Conservation (phyloP, 2,329 filamentous ascomycete genomes). For the Lachnellula cervina region DNA sequence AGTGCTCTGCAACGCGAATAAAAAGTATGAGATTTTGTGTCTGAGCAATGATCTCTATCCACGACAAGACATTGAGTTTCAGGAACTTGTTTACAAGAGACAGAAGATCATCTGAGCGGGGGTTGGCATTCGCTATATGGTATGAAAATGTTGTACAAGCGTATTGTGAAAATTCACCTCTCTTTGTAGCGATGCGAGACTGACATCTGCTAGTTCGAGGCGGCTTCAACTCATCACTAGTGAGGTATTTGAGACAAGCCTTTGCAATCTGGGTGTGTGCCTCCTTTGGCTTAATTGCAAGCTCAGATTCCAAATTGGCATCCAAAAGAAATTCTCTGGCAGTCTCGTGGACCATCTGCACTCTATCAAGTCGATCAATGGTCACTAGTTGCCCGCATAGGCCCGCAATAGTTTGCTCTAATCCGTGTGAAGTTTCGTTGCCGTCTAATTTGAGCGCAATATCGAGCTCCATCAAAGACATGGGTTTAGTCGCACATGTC, state of each 20-base stretch:
- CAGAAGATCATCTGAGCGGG: slow-evolving; percentile 19
- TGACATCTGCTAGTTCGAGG: slow-evolving; percentile 1
- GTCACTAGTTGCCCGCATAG: slow-evolving; percentile 32
- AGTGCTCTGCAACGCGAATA: slow-evolving; percentile 21
- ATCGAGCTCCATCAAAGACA: slow-evolving; percentile 27
- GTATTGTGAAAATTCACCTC: slow-evolving; percentile 20
- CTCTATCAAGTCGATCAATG: slow-evolving; percentile 18
- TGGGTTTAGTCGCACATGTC: slow-evolving; percentile 18
- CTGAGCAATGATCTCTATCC: slow-evolving; percentile 29
- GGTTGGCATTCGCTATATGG: slow-evolving; percentile 18
- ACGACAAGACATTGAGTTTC: slow-evolving; percentile 25
- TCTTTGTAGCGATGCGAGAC: background rate
- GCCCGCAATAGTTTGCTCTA: slow-evolving; percentile 22
- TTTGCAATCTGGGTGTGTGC: slow-evolving; percentile 25
- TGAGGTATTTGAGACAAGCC: slow-evolving; percentile 26
- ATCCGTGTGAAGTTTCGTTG: slow-evolving; percentile 18
- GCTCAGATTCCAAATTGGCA: slow-evolving; percentile 9
- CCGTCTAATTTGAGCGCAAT: slow-evolving; percentile 29
- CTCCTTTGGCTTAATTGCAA: slow-evolving; percentile 17
- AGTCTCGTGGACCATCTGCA: slow-evolving; percentile 35
- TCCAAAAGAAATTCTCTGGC: slow-evolving; percentile 22
- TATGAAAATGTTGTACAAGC: slow-evolving; percentile 29
- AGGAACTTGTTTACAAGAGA: slow-evolving; percentile 25
- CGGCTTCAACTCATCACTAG: slow-evolving; percentile 18
- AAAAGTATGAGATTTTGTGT: slow-evolving; percentile 21